A percentile compares a stretch with the other conserved stretches of the same genome.
Conservation (phyloP, 2,329 filamentous ascomycete genomes). For the Colletotrichum tamarilloi region DNA sequence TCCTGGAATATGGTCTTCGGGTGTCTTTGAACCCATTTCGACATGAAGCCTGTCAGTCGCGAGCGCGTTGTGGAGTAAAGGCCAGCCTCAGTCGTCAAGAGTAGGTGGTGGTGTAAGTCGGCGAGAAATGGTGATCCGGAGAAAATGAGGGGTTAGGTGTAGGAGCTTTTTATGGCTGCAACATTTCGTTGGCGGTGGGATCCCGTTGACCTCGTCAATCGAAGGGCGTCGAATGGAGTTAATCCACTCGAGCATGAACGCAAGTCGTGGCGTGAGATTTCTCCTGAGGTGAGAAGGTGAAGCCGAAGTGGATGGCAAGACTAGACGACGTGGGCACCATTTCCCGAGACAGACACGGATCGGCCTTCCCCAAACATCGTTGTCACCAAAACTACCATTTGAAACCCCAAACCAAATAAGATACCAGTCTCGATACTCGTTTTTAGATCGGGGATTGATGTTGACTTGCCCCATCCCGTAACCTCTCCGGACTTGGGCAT, state of each 20-base stretch:
- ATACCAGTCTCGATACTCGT: no score
- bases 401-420: no score
- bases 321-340: slow-evolving; percentile 1
- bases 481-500: no score
- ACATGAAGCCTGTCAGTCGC: slow-evolving; percentile 13
- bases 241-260: not conserved
- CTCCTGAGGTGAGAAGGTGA: not conserved
- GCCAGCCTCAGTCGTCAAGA: not conserved
- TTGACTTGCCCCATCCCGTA: no score
- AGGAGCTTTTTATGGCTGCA: not conserved
- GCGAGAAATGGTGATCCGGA: not conserved
- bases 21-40: slow-evolving; percentile 53
- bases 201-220: not conserved
- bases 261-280: not conserved
- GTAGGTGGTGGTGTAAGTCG: not conserved
- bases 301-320: slow-evolving; percentile 5
- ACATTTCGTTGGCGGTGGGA: not conserved
- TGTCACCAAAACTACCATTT: not conserved
- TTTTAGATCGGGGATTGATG: no score
- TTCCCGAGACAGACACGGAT: not conserved
- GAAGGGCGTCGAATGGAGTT: not conserved
- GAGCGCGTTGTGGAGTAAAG: not conserved
- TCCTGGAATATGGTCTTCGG: slow-evolving; percentile 47
- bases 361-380: not conserved
- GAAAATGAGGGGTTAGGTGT: not conserved